Base-by-base conservation (phyloP, 2,329 filamentous ascomycete genomes). In the Amesomyces nigricolor region DNA sequence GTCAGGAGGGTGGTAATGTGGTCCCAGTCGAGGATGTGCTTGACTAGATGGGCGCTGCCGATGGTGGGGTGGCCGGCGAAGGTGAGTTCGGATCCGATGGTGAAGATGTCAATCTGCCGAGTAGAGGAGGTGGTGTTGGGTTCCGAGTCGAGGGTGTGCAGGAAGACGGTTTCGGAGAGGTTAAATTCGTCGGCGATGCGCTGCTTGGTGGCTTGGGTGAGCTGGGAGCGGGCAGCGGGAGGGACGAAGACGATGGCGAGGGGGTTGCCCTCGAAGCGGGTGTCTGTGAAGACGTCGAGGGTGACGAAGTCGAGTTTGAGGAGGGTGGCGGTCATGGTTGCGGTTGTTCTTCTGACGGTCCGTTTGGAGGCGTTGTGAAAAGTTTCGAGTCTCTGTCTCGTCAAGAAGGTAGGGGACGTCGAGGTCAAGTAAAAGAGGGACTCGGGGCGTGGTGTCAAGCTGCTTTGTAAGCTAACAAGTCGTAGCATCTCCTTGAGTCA, bases 61-160 rank as follows among this genome's bases (percentile, higher is more conserved):
- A 86, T 75, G 47, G 81, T 80, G 1, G 83, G 82, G 68, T 86
- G 82, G 2, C 82, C 82, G 3, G 82, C 81, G 60, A 86, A 85
- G 17, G 80, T 78, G 16, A 85, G 68, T 67, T 86, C 82, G 35
- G 70, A 64, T 8, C 69, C 64, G 42, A 71, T 66, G 35, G 79
- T 80, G 71, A 85, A 86, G 62, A 86, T 86, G 67, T 84, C 79
- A 61, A 85, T 74, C 17, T 71, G 65, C 57, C 71, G 64, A 52
- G 67, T 65, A 11, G 61, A 56, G 19, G 65, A 59, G 47, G 71
- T 39, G 5, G 22, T 32, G 8, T 47, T 53, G n/a, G 50, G 55
- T 35, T 63, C 68, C 29, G 68, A 62, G 47, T 67, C 59, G 47
- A 60, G 62, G 45, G 78, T 75, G 68, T 85, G 79, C 35, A 85